These are phyloP conservation scores for Malus hybrid DNA, from an alignment of 331 rosid genomes.

Conservation along the genomic window DNA sequence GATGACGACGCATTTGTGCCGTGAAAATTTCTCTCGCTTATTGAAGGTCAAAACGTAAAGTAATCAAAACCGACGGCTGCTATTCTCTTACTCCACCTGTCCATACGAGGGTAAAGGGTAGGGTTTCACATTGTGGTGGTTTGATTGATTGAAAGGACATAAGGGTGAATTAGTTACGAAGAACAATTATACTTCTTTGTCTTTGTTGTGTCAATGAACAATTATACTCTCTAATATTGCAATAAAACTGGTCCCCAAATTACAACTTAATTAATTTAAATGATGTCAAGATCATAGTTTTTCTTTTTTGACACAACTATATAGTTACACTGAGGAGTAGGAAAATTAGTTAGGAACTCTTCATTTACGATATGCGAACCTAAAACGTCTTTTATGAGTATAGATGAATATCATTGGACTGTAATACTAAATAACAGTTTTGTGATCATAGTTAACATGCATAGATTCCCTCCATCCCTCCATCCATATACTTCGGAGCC, in stretches of 20 bases:
- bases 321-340: no score
- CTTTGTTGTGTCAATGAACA: neutral
- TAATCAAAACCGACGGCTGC: conserved; percentile 17
- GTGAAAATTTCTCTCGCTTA: neutral
- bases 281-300: neutral
- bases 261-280: neutral
- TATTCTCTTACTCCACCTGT: neutral
- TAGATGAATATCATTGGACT: fast-evolving
- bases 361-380: no score
- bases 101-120: no score
- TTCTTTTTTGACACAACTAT: no score
- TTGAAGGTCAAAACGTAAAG: neutral
- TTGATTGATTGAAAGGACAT: neutral
- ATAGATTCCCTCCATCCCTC: neutral
- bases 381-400: no score
- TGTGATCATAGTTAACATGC: neutral
- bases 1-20: fast-evolving
- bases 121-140: no score
- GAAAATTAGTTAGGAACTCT: no score
- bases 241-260: neutral
- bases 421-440: no score
- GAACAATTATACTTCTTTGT: neutral
- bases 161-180: neutral
- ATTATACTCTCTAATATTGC: neutral
- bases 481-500: fast-evolving